Base-by-base conservation (phyloP, 2,329 filamentous ascomycete species). In the Botrytis squamosa region DNA sequence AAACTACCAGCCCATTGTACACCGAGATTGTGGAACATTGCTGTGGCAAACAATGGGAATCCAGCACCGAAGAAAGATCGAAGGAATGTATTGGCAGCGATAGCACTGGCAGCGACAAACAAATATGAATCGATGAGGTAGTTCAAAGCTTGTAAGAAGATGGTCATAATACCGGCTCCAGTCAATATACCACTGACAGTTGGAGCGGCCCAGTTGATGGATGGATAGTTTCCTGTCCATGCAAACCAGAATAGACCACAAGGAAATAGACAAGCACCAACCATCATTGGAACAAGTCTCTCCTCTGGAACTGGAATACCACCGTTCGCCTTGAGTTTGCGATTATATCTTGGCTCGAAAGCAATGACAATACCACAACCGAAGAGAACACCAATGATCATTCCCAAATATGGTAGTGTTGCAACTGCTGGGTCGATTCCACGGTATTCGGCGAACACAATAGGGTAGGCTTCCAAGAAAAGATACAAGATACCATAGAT, bases 321-420 rank as follows among this genome's bases (percentile, higher is more conserved):
- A 22, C 74, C 66, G 29, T 82, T 77, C 38, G 78, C 77, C 52
- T 77, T 75, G 20, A 82, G 71, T 36, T 80, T 80, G 78, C 87
- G 86, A 78, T 88, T 87, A 82, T 95, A 95, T 81, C 85, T 85
- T 38, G 89, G 88, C 79, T 87, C 86, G 62, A 88, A 78, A 71
- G 92, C 84, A 75, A 95, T 90, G 64, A 86, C 85, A 10, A 85
- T 75, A 69, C 91, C 64, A 40, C 93, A 88, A 63, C 93, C 93
- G 12, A 86, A 78, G 71, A 96, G 88, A 90, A 97, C 93, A 72
- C 94, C 94, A 10, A 64, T 22, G 22, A 70, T 63, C 52, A 73
- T 46, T 33, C 55, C 52, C 8, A 73, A 10, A 42, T 62, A 73
- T 40, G 71, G 65, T 18, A 87, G 80, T 7, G 83, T 80, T 4